Evolutionary conservation across 1,284 basidiomycete species (phyloP).

Genomic region (Microbotryum silenes-acaulis): DNA sequence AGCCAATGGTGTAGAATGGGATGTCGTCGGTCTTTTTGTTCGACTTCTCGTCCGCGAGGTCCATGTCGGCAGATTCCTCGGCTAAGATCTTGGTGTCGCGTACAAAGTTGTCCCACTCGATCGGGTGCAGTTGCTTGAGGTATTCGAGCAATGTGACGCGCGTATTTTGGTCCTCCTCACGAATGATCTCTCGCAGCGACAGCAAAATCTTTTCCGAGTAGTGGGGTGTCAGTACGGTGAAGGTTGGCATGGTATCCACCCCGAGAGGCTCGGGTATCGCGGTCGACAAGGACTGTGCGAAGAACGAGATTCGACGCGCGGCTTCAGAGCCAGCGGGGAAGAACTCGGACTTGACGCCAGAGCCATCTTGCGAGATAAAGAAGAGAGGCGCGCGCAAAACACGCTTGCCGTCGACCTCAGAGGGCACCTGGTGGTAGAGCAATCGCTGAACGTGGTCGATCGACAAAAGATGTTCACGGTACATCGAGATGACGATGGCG

Average conservation of each 20-base stretch:
- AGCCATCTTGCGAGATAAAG: constrained; percentile 85
- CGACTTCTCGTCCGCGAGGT: constrained; percentile 65
- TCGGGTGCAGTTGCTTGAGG: constrained; percentile 92
- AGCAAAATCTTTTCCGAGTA: constrained; percentile 94
- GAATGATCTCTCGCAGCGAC: constrained; percentile 88
- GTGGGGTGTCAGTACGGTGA: constrained; percentile 89
- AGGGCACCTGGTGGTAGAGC: constrained; percentile 88
- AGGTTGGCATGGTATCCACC: constrained; percentile 93
- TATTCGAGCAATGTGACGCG: constrained; percentile 93
- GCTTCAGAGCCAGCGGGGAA: constrained; percentile 88
- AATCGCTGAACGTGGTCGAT: constrained; percentile 92
- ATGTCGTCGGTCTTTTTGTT: constrained; percentile 75
- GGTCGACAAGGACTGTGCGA: constrained; percentile 86
- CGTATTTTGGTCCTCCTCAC: constrained; percentile 90
- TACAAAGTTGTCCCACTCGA: constrained; percentile 99
- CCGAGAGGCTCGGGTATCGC: constrained; percentile 80
- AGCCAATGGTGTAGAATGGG: constrained; percentile 97
- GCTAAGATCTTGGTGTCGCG: constrained; percentile 99
- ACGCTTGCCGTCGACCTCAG: constrained; percentile 68
- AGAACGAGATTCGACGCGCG: constrained; percentile 91
- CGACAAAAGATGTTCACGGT: constrained; percentile 88
- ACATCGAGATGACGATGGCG: constrained; percentile 98
- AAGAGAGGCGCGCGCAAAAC: constrained; percentile 85
- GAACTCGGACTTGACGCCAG: constrained; percentile 76
- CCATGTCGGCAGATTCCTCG: constrained; percentile 81